These are phyloP conservation scores for Phaeosphaeriaceae sp. DNA, from an alignment of 2,329 filamentous ascomycete genomes.

Conservation along the genomic window DNA sequence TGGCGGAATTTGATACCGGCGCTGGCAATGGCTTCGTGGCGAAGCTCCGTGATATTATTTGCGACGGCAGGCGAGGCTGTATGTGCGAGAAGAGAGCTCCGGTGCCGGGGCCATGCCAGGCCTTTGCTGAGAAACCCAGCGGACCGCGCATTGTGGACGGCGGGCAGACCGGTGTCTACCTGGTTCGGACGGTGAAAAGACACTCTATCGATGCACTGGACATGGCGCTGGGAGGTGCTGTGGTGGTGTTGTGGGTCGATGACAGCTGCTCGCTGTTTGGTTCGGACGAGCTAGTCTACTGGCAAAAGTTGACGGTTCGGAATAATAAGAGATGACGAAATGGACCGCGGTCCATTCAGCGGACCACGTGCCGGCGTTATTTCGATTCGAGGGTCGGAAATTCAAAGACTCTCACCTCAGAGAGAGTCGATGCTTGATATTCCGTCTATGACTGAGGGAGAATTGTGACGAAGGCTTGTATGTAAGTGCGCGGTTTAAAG, in stretches of 20 bases:
- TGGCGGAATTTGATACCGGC: background rate
- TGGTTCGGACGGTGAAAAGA: constrained; percentile 17
- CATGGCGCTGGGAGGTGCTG: constrained; percentile 26
- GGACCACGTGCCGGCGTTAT: constrained; percentile 27
- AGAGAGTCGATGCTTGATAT: background rate
- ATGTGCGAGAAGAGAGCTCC: constrained; percentile 44
- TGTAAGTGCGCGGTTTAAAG: background rate
- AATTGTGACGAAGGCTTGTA: background rate
- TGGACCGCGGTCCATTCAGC: constrained; percentile 17
- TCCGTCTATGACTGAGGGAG: background rate
- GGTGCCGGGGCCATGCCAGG: constrained; percentile 44
- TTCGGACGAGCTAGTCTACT: constrained; percentile 19
- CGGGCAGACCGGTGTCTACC: constrained; percentile 34
- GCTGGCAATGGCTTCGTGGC: constrained; percentile 14
- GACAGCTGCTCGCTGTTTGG: constrained; percentile 14
- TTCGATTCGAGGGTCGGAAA: constrained; percentile 11
- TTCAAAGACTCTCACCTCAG: background rate
- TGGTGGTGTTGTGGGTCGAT: constrained; percentile 11
- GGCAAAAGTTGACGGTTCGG: constrained; percentile 37
- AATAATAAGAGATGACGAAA: constrained; percentile 40
- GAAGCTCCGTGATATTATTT: constrained; percentile 24
- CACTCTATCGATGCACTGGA: constrained; percentile 24
- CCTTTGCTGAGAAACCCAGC: constrained; percentile 38
- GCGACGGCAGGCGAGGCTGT: constrained; percentile 31
- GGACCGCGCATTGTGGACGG: constrained; percentile 44